Percentiles rank a stretch among this genome's conserved stretches.
phyloP scores from a whole-genome alignment of 345 rosid genomes.

The Pistacia vera region DNA sequence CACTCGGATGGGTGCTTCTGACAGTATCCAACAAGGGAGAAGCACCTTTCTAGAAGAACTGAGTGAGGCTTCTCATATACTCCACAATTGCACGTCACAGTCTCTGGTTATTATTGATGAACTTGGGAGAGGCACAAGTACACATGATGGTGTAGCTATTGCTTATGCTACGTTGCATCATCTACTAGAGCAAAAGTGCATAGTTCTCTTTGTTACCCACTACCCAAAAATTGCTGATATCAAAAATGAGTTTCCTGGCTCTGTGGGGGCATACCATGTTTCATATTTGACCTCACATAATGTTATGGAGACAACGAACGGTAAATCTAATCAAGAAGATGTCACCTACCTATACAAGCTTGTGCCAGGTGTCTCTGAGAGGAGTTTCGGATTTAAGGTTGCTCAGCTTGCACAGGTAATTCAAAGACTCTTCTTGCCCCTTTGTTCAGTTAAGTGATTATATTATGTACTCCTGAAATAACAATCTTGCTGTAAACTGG shows the following conservation, averaged over 20 bases:
- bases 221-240: constrained; percentile 82
- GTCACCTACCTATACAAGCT: constrained; percentile 91
- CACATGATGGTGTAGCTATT: constrained; percentile 92
- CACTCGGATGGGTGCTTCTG: constrained; percentile 97
- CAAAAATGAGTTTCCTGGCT: constrained; percentile 48
- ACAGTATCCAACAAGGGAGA: constrained; percentile 90
- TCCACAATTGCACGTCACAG: constrained; percentile 59
- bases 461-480: not conserved
- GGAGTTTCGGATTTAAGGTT: constrained; percentile 91
- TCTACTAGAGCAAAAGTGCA: constrained; percentile 64
- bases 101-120: constrained; percentile 93
- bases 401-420: constrained; percentile 89
- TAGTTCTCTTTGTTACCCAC: constrained; percentile 93
- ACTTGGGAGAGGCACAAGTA: constrained; percentile 96
- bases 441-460: not conserved
- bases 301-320: constrained; percentile 19
- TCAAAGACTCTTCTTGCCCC: constrained; percentile 8
- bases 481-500: not conserved
- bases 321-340: constrained; percentile 50
- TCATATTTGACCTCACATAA: constrained; percentile 69
- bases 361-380: constrained; percentile 73
- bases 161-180: constrained; percentile 88
- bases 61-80: constrained; percentile 78
- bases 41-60: constrained; percentile 95
- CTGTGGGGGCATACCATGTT: constrained; percentile 79